Evolutionary conservation across 768 basidiomycete genomes (phyloP).

Genomic region (Fomitopsis serialis): DNA sequence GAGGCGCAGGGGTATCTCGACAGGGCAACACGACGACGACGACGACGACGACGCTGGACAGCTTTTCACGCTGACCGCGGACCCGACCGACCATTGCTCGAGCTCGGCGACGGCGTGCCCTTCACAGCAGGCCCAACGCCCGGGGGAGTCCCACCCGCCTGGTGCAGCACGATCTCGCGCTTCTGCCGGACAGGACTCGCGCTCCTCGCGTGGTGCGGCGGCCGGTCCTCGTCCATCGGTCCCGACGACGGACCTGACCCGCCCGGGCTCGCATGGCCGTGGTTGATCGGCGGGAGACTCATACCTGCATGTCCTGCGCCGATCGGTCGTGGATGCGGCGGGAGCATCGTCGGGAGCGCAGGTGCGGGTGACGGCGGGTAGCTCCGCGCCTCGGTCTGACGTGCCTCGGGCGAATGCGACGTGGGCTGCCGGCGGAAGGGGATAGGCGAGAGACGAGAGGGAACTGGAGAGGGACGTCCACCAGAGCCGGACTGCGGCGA

Average conservation of each 20-base stretch:
- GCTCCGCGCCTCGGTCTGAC: slow-evolving; percentile 35
- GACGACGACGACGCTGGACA: not conserved
- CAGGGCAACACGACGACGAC: too few species aligned
- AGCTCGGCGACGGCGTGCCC: slow-evolving; percentile 49
- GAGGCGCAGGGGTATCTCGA: not conserved
- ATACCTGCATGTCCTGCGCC: slow-evolving; percentile 29
- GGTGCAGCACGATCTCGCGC: slow-evolving; percentile 45
- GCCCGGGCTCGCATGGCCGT: slow-evolving; percentile 42
- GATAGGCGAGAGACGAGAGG: slow-evolving; percentile 63
- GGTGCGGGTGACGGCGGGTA: slow-evolving; percentile 50
- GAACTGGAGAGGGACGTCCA: slow-evolving; percentile 45
- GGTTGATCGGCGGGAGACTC: slow-evolving; percentile 66
- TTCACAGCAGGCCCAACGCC: slow-evolving; percentile 39
- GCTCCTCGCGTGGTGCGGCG: slow-evolving; percentile 50
- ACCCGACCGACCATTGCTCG: slow-evolving; percentile 28
- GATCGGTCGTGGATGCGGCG: slow-evolving; percentile 71
- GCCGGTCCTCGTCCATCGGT: slow-evolving; percentile 39
- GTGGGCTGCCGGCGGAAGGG: slow-evolving; percentile 70
- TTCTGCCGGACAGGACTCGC: slow-evolving; percentile 42
- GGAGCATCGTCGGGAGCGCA: slow-evolving; percentile 53
- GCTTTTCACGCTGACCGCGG: not conserved
- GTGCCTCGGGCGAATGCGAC: slow-evolving; percentile 64
- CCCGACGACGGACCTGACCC: slow-evolving; percentile 47
- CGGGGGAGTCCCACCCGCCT: slow-evolving; percentile 26
- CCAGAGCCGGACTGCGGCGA: slow-evolving; percentile 45